A percentile compares a stretch with the other conserved stretches of the same genome.
phyloP scores from a whole-genome alignment of 2,329 filamentous ascomycete species.

The Phoma sp. region DNA sequence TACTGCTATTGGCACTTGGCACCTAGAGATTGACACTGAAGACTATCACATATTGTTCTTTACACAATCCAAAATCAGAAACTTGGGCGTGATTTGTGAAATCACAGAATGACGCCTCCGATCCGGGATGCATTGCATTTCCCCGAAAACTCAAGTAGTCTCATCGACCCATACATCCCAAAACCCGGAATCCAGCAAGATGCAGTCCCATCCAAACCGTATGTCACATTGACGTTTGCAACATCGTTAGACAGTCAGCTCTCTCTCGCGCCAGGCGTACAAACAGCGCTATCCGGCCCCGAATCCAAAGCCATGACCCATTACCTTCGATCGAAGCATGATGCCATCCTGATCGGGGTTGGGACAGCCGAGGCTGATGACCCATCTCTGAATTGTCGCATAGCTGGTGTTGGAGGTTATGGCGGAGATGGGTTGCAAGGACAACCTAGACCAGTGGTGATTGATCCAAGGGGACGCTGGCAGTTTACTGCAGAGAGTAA shows the following conservation, averaged over 20 bases:
- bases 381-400: conserved; percentile 82
- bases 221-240: conserved; percentile 81
- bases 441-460: conserved; percentile 80
- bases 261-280: conserved; percentile 76
- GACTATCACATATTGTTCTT: not conserved
- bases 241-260: conserved; percentile 85
- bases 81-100: no score
- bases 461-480: conserved; percentile 84
- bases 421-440: conserved; percentile 57
- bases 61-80: not conserved
- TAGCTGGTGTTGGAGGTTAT: conserved; percentile 65
- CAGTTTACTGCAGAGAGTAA: conserved; percentile 64
- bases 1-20: no score
- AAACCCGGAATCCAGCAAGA: conserved; percentile 4
- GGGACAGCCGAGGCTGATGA: conserved; percentile 85
- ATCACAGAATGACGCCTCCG: conserved; percentile 13
- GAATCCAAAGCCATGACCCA: conserved; percentile 93
- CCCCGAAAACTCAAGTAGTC: conserved; percentile 51
- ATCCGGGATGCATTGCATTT: conserved; percentile 45
- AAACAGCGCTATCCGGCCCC: conserved; percentile 81
- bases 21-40: no score
- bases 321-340: conserved; percentile 80
- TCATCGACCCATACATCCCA: conserved; percentile 60
- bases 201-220: conserved; percentile 15
- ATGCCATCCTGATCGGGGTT: conserved; percentile 83